Conservation (phyloP, 768 basidiomycete species). For the Rhodosporidiobolus odoratus region DNA sequence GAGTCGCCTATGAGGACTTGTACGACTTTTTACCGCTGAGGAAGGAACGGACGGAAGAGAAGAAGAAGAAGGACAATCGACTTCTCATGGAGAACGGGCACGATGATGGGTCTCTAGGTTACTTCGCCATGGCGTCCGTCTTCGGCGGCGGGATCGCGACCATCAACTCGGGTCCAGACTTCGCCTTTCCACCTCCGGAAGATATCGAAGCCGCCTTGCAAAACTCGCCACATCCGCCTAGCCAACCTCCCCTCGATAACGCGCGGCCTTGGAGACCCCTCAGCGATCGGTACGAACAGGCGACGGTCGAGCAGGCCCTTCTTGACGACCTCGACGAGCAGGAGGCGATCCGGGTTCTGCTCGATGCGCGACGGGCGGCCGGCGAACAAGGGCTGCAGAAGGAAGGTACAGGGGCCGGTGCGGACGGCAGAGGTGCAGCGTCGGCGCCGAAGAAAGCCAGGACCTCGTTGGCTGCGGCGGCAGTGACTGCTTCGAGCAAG, state of each 20-base stretch:
- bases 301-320: slow-evolving; percentile 71
- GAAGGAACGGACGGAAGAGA: slow-evolving; percentile 57
- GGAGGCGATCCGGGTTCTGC: slow-evolving; percentile 24
- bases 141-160: slow-evolving; percentile 81
- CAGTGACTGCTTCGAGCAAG: not conserved
- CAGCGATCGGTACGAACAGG: slow-evolving; percentile 78
- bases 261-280: slow-evolving; percentile 65
- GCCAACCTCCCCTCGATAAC: not conserved
- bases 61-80: slow-evolving; percentile 60
- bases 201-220: slow-evolving; percentile 66
- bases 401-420: not conserved
- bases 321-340: slow-evolving; percentile 73
- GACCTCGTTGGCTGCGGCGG: not conserved
- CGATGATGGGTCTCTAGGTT: slow-evolving; percentile 91
- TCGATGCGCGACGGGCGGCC: not conserved
- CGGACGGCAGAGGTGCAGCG: not conserved
- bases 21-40: slow-evolving; percentile 84
- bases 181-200: slow-evolving; percentile 69
- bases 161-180: slow-evolving; percentile 84
- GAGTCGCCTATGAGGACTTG: slow-evolving; percentile 75
- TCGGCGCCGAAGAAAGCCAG: slow-evolving; percentile 3
- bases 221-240: slow-evolving; percentile 41
- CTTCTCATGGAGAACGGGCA: slow-evolving; percentile 62
- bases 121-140: slow-evolving; percentile 88
- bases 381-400: not conserved